A percentile compares a stretch with the other conserved stretches of the same genome.
These are phyloP conservation scores for Chalciporus sp. DNA, from an alignment of 1,284 basidiomycete genomes.

Conservation along the genomic window DNA sequence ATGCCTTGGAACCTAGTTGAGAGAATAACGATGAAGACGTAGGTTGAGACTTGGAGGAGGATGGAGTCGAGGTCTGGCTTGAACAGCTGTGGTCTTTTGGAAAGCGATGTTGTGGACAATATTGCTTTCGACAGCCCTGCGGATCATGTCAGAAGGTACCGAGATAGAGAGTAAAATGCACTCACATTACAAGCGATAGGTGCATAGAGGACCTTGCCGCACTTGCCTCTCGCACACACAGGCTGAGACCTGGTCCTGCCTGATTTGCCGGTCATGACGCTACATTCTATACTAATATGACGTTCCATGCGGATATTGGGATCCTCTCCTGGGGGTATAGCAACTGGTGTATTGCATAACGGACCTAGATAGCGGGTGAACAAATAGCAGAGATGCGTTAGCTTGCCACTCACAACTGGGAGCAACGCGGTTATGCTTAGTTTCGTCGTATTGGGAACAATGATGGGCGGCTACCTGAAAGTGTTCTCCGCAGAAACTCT, in stretches of 20 bases:
- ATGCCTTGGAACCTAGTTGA: constrained; percentile 9
- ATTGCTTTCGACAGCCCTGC: constrained; percentile 69
- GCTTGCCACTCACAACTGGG: constrained; percentile 57
- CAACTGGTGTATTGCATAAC: constrained; percentile 69
- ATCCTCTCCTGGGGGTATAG: constrained; percentile 71
- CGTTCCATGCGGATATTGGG: constrained; percentile 76
- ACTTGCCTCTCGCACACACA: constrained; percentile 60
- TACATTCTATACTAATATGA: constrained; percentile 67
- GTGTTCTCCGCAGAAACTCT: constrained; percentile 73
- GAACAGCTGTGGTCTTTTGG: constrained; percentile 65
- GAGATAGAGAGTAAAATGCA: constrained; percentile 11
- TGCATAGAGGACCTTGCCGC: constrained; percentile 70
- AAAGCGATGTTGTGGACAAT: constrained; percentile 75
- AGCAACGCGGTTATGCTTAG: constrained; percentile 68
- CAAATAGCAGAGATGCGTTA: background rate
- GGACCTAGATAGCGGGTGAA: constrained; percentile 50
- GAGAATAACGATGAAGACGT: background rate
- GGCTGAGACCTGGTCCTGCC: constrained; percentile 57
- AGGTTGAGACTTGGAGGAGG: constrained; percentile 19
- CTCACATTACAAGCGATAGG: constrained; percentile 74
- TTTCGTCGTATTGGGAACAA: constrained; percentile 71
- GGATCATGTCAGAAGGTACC: constrained; percentile 8
- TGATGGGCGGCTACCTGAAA: constrained; percentile 65
- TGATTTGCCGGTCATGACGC: constrained; percentile 53
- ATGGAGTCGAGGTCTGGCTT: constrained; percentile 24